Conservation (phyloP, 23 red algal species). For the Gracilaria vermiculophylla region DNA sequence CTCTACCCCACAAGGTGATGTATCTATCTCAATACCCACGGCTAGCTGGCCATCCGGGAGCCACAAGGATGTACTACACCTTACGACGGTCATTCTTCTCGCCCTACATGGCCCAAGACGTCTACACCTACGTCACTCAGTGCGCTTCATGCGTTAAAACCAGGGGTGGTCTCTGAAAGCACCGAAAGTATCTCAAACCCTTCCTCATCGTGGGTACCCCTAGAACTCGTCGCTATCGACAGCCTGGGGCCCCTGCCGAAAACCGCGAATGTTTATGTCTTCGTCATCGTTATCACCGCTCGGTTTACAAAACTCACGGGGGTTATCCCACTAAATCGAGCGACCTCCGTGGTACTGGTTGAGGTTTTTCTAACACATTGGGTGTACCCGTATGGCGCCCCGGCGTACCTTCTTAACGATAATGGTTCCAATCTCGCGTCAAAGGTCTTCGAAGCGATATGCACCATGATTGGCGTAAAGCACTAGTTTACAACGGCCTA, state of each 20-base stretch:
- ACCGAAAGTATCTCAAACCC: conserved; percentile 18
- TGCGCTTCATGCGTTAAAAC: not conserved
- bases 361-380: not conserved
- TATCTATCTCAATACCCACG: not conserved
- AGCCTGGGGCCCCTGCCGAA: not conserved
- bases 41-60: conserved; percentile 3
- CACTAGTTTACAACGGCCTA: conserved; percentile 38
- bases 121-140: not conserved
- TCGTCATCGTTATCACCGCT: conserved; percentile 27
- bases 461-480: not conserved
- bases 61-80: not conserved
- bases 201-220: not conserved
- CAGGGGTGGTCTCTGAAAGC: not conserved
- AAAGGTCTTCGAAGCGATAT: conserved; percentile 9
- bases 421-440: conserved; percentile 29
- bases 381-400: conserved; percentile 18
- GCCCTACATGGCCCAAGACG: conserved; percentile 10
- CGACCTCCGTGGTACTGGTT: not conserved
- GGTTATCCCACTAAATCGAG: not conserved
- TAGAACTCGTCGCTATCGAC: conserved; percentile 29
- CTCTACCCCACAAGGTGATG: not conserved
- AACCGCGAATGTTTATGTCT: not conserved
- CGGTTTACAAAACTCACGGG: conserved; percentile 16
- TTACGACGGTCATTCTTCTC: conserved; percentile 9
- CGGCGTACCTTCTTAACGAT: conserved; percentile 13